Percentiles rank a stretch among this genome's conserved stretches.
Evolutionary conservation across 768 basidiomycete species (phyloP).

Genomic region (Xanthoconium stramineum): DNA sequence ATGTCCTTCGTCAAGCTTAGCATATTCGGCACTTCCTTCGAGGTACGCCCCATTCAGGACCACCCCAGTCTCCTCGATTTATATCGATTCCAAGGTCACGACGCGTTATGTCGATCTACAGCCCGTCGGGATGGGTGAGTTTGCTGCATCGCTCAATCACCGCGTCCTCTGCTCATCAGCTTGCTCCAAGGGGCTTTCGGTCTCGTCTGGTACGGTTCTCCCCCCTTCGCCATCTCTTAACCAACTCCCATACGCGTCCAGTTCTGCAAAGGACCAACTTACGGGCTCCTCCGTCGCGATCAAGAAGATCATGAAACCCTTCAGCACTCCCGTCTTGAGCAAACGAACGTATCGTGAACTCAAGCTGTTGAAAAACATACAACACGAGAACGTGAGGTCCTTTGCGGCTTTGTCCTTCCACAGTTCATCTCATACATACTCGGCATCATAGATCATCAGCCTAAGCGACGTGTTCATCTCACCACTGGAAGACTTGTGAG

Average conservation of each 20-base stretch:
- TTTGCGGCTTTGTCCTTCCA: neutral
- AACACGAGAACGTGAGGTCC: slow-evolving; percentile 88
- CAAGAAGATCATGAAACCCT: slow-evolving; percentile 99
- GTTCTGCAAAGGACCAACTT: slow-evolving; percentile 93
- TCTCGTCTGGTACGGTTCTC: slow-evolving; percentile 78
- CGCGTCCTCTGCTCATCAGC: slow-evolving; percentile 17
- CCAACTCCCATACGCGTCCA: slow-evolving; percentile 32
- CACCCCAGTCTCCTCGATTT: slow-evolving; percentile 11
- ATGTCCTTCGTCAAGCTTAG: slow-evolving; percentile 98
- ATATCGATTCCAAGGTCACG: slow-evolving; percentile 63
- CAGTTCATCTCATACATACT: slow-evolving; percentile 3
- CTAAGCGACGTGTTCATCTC: slow-evolving; percentile 99
- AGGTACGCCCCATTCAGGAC: slow-evolving; percentile 47
- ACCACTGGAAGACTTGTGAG: slow-evolving; percentile 95
- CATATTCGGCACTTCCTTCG: slow-evolving; percentile 98
- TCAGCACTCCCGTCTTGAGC: slow-evolving; percentile 96
- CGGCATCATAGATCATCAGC: slow-evolving; percentile 79
- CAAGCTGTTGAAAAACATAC: slow-evolving; percentile 96
- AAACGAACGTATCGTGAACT: slow-evolving; percentile 98
- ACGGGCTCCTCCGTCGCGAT: slow-evolving; percentile 93
- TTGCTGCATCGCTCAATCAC: slow-evolving; percentile 7
- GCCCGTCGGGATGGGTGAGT: slow-evolving; percentile 97
- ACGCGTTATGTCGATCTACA: slow-evolving; percentile 99
- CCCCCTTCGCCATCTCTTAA: neutral
- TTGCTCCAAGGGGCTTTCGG: slow-evolving; percentile 76